Evolutionary conservation across 495 filamentous ascomycete genomes (phyloP).

Genomic region (Neurospora cerealis): DNA sequence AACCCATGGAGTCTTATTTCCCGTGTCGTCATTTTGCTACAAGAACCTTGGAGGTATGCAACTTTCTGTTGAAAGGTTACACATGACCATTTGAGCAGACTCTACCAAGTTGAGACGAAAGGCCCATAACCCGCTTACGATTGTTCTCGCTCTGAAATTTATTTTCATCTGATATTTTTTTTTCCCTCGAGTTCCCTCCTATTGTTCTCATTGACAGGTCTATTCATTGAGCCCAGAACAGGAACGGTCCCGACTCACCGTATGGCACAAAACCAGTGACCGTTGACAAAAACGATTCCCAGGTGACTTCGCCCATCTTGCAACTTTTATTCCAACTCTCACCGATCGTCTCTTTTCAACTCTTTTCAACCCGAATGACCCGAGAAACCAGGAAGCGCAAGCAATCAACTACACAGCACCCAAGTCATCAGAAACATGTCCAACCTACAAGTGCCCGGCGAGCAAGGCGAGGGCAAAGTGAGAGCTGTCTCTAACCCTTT

Average conservation of each 20-base stretch:
- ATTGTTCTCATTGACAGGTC: neutral
- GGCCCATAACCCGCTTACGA: neutral
- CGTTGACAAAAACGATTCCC: neutral
- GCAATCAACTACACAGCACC: neutral
- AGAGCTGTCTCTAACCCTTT: neutral
- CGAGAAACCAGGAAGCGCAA: neutral
- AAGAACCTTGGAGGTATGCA: neutral
- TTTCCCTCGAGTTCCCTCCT: neutral
- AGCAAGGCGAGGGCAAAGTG: neutral
- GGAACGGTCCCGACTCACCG: neutral
- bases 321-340: neutral
- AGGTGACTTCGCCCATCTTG: neutral
- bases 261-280: neutral
- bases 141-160: neutral
- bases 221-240: neutral
- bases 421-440: neutral
- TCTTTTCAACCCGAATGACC: neutral
- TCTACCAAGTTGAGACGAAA: neutral
- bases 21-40: neutral
- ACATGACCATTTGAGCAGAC: neutral
- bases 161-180: neutral
- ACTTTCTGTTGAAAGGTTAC: neutral
- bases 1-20: neutral
- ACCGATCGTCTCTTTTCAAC: neutral
- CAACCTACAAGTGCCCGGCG: neutral